These are phyloP conservation scores for Magnaporthales sp. DNA, from an alignment of 2,329 filamentous ascomycete genomes.

Conservation along the genomic window DNA sequence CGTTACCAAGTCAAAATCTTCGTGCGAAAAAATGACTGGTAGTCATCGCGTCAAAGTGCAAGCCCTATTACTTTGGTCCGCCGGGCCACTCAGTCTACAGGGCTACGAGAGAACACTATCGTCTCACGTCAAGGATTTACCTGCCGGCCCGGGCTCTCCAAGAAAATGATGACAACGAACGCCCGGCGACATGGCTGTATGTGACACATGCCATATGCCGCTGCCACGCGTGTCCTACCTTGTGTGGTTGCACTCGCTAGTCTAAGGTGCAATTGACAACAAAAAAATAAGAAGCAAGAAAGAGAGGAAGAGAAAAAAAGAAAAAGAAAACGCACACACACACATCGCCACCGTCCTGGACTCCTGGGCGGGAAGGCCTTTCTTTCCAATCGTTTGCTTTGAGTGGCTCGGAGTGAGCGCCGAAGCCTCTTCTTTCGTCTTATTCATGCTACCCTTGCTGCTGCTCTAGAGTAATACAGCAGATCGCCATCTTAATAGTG, in stretches of 20 bases:
- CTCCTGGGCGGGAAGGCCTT: not conserved
- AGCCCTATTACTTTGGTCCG: slow-evolving; percentile 68
- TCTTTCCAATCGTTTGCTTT: not conserved
- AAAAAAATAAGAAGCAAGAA: too few species aligned
- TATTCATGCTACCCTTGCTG: not conserved
- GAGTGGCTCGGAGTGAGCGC: not conserved
- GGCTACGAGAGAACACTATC: slow-evolving; percentile 42
- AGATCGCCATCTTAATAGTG: not conserved
- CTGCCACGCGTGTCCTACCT: not conserved
- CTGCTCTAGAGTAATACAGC: not conserved
- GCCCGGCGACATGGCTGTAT: not conserved
- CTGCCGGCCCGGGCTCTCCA: not conserved
- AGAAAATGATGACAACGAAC: not conserved
- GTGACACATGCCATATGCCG: not conserved
- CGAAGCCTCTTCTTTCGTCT: not conserved
- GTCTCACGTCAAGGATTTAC: not conserved
- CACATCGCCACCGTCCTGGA: not conserved
- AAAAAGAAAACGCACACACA: not conserved
- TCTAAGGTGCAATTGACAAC: not conserved
- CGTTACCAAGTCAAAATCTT: slow-evolving; percentile 31
- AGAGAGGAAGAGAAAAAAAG: too few species aligned
- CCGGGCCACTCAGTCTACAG: slow-evolving; percentile 62
- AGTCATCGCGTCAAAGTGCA: slow-evolving; percentile 44
- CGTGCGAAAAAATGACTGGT: slow-evolving; percentile 6
- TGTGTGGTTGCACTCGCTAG: not conserved